Percentiles rank a stretch among this genome's conserved stretches.
These are phyloP conservation scores for Monosporascus sp. DNA, from an alignment of 2,329 filamentous ascomycete genomes.

Conservation along the genomic window DNA sequence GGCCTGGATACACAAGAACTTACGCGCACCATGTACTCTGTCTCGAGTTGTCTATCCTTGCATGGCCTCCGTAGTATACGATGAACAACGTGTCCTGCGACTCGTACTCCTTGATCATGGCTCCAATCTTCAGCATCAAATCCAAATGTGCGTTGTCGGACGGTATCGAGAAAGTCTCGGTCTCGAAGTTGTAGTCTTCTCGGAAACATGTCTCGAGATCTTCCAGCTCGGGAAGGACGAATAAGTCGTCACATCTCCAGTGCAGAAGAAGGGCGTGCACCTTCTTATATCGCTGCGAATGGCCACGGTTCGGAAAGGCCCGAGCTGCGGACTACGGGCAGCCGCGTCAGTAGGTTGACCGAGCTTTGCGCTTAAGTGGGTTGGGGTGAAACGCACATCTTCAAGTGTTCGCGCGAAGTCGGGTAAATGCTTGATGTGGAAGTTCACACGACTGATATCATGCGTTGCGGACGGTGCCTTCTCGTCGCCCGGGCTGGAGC, in stretches of 20 bases:
- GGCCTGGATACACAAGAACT: conserved; percentile 21
- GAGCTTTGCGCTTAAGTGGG: background rate
- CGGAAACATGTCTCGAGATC: conserved; percentile 50
- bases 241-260: conserved; percentile 54
- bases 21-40: conserved; percentile 58
- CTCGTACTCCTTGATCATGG: conserved; percentile 53
- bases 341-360: conserved; percentile 5
- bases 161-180: conserved; percentile 53
- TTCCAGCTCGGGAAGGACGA: conserved; percentile 53
- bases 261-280: conserved; percentile 51
- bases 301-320: conserved; percentile 52
- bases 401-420: conserved; percentile 50
- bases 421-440: conserved; percentile 51
- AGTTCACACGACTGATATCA: conserved; percentile 52
- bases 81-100: conserved; percentile 51
- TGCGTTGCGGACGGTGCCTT: conserved; percentile 42
- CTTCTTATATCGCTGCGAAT: conserved; percentile 49
- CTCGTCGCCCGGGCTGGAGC: conserved; percentile 35
- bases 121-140: conserved; percentile 51
- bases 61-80: conserved; percentile 56
- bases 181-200: conserved; percentile 51
- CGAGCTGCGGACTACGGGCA: conserved; percentile 43
- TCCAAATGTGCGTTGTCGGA: conserved; percentile 54
- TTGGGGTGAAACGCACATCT: conserved; percentile 36
- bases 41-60: conserved; percentile 53